Percentiles rank a stretch among this genome's conserved stretches.
phyloP scores from a whole-genome alignment of 2,329 filamentous ascomycete genomes.

The Allantophomopsis cytisporea region DNA sequence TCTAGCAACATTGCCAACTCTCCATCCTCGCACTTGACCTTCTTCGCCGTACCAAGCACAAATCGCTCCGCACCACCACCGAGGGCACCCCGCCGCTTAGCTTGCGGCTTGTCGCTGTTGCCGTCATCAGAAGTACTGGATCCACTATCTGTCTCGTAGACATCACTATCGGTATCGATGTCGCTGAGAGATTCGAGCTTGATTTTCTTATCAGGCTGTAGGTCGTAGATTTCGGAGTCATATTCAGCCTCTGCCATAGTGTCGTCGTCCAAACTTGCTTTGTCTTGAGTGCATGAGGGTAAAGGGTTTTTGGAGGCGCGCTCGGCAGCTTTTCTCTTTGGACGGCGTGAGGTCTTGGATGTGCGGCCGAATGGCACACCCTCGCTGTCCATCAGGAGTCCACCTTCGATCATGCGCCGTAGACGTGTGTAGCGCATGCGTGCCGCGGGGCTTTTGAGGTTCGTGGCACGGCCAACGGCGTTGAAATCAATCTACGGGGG shows the following conservation, averaged over 20 bases:
- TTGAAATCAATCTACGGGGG: slow-evolving; percentile 21
- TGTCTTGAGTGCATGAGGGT: neutral
- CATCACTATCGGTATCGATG: neutral
- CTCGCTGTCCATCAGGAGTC: slow-evolving; percentile 12
- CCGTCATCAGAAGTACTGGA: neutral
- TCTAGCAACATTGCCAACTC: too few species aligned
- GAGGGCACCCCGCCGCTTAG: slow-evolving; percentile 5
- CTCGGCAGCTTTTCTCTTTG: slow-evolving; percentile 1
- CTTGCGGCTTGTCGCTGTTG: slow-evolving; percentile 12
- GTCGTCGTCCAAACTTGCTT: neutral
- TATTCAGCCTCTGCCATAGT: too few species aligned
- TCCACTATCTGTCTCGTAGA: neutral
- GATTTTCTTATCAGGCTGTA: slow-evolving; percentile 1
- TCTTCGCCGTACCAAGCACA: slow-evolving; percentile 88
- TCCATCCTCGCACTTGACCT: slow-evolving; percentile 54
- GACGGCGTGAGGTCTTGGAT: neutral
- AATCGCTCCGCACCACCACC: slow-evolving; percentile 44
- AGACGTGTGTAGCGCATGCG: slow-evolving; percentile 24
- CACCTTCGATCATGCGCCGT: slow-evolving; percentile 15
- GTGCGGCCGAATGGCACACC: slow-evolving; percentile 8
- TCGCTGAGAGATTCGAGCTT: neutral
- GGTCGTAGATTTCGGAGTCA: too few species aligned
- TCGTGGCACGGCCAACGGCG: slow-evolving; percentile 18
- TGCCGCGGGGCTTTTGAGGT: slow-evolving; percentile 22
- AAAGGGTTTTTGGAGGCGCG: neutral